Conservation (phyloP, 1,139 yeast genomes). For the Saccharomyces pastorianus region DNA sequence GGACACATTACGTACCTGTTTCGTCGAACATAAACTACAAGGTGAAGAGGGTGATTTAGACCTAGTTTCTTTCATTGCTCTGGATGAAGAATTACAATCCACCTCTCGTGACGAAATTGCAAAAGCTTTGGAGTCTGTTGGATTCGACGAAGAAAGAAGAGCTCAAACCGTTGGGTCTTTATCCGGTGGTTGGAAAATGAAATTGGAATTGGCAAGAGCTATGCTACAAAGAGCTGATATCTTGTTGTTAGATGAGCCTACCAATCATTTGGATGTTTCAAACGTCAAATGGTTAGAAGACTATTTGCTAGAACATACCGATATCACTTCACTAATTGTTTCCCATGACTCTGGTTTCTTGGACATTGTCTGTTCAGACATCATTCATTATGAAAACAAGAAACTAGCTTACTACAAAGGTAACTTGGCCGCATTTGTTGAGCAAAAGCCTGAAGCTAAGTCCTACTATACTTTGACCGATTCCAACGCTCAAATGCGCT, state of each 20-base stretch:
- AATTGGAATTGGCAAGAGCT: constrained; percentile 94
- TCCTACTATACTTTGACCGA: constrained; percentile 94
- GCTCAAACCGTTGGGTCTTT: constrained; percentile 86
- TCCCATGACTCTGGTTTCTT: constrained; percentile 97
- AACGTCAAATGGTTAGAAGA: constrained; percentile 93
- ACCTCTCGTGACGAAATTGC: constrained; percentile 66
- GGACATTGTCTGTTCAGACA: constrained; percentile 92
- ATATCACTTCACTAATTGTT: constrained; percentile 89
- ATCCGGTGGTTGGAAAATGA: constrained; percentile 99
- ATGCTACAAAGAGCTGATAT: constrained; percentile 97
- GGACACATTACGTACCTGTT: constrained; percentile 81
- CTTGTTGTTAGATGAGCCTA: constrained; percentile 91
- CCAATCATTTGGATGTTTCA: constrained; percentile 92
- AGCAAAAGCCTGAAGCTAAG: constrained; percentile 90
- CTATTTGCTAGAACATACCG: constrained; percentile 69
- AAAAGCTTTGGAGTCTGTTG: constrained; percentile 70
- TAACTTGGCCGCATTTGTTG: constrained; percentile 88
- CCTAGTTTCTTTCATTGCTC: constrained; percentile 79
- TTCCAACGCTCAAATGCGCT: constrained; percentile 88
- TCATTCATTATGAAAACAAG: constrained; percentile 92
- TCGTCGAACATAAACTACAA: constrained; percentile 94
- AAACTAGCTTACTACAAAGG: constrained; percentile 94
- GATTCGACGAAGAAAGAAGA: constrained; percentile 85
- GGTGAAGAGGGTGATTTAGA: constrained; percentile 92
- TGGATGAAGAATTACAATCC: constrained; percentile 68